A percentile compares a stretch with the other conserved stretches of the same genome.
Conservation (phyloP, 306 rosid genomes). For the Boehmeria nivea region DNA sequence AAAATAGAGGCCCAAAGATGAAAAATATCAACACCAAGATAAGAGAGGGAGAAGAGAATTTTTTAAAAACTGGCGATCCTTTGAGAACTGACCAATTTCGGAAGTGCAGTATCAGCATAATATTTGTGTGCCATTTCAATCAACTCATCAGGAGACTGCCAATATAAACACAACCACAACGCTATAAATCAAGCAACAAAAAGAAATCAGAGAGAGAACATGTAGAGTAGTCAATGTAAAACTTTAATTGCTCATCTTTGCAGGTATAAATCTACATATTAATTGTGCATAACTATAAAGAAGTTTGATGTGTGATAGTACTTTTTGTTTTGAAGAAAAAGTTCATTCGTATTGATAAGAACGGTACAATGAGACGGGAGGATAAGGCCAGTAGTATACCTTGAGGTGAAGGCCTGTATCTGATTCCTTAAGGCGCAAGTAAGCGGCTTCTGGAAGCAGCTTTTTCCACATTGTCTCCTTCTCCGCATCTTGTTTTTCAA, state of each 20-base stretch:
- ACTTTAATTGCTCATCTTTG: too few relatives aligned
- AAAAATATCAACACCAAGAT: constrained; percentile 23
- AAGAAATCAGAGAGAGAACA: background rate
- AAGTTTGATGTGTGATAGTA: too few relatives aligned
- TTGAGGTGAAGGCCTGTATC: constrained; percentile 83
- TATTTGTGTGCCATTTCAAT: constrained; percentile 87
- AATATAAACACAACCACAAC: too few relatives aligned
- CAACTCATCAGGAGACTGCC: constrained; percentile 89
- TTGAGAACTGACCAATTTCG: constrained; percentile 79
- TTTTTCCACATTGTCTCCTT: constrained; percentile 72
- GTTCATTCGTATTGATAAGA: too few relatives aligned
- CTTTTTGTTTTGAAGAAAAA: too few relatives aligned
- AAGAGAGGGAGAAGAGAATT: constrained; percentile 14
- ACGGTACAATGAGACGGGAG: too few relatives aligned
- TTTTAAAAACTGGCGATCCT: background rate
- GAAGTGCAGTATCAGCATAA: constrained; percentile 86
- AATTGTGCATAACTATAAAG: too few relatives aligned
- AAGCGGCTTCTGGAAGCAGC: constrained; percentile 77
- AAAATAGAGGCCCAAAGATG: constrained; percentile 22
- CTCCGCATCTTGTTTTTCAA: constrained; percentile 58
- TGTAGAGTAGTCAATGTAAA: constrained; percentile 9
- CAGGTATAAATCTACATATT: too few relatives aligned
- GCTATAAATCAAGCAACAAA: background rate
- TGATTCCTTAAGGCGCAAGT: constrained; percentile 82
- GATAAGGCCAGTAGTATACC: constrained; percentile 39